Percentiles rank a stretch among this genome's conserved stretches.
Conservation (phyloP, 495 filamentous ascomycete species). For the Talaromyces ruber region DNA sequence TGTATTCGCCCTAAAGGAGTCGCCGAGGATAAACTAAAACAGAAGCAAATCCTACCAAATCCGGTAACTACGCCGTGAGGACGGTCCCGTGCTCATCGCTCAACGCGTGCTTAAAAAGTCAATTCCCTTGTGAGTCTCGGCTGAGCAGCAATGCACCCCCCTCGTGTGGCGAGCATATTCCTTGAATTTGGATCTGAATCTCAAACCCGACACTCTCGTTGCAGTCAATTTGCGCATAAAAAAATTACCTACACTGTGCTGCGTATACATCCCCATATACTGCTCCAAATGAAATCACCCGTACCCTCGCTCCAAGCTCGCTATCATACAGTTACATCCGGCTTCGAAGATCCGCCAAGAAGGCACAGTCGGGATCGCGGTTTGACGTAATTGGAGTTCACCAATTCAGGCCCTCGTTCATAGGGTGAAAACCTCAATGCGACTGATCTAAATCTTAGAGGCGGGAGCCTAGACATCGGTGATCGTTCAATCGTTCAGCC, state of each 20-base stretch:
- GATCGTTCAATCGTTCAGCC: neutral
- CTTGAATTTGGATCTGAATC: neutral
- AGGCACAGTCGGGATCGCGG: neutral
- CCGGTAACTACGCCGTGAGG: neutral
- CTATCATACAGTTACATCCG: neutral
- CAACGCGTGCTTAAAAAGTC: neutral
- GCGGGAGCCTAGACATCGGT: neutral
- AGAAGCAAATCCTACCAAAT: neutral
- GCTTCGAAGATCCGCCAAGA: neutral
- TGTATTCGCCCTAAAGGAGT: neutral
- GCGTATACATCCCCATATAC: neutral
- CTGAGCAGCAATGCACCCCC: neutral
- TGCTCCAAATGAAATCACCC: neutral
- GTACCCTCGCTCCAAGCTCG: neutral
- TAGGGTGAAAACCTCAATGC: neutral
- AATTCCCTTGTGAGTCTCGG: neutral
- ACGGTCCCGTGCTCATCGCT: neutral
- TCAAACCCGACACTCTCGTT: neutral
- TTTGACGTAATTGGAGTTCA: neutral
- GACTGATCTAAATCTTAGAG: neutral
- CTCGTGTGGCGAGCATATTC: neutral
- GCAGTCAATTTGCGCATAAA: neutral
- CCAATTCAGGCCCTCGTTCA: neutral
- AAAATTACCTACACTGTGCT: neutral
- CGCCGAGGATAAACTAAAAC: neutral